Conservation (phyloP, 2,329 filamentous ascomycete genomes). For the Trichoderma atroviride region DNA sequence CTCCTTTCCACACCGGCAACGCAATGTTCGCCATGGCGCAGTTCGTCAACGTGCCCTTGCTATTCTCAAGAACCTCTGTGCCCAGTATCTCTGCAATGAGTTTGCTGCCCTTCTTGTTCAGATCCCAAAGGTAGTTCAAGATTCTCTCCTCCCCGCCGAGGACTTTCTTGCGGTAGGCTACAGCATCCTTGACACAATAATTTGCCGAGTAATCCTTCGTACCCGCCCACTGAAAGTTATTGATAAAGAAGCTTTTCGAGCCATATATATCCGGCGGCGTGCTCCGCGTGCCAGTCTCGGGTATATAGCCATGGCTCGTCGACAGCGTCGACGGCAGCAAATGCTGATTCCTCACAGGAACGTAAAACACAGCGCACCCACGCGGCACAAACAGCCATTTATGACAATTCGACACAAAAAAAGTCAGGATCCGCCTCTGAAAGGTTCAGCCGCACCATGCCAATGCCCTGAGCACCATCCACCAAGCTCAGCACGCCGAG, state of each 20-base stretch:
- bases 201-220: constrained; percentile 75
- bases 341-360: constrained; percentile 73
- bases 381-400: constrained; percentile 88
- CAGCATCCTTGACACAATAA: constrained; percentile 69
- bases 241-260: constrained; percentile 63
- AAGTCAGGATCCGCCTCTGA: constrained; percentile 74
- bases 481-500: constrained; percentile 72
- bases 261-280: constrained; percentile 46
- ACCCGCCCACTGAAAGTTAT: constrained; percentile 75
- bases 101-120: constrained; percentile 67
- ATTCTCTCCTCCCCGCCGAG: constrained; percentile 77
- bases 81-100: constrained; percentile 64
- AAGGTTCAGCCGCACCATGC: constrained; percentile 75
- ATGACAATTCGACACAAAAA: constrained; percentile 83
- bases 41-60: constrained; percentile 59
- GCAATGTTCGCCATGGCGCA: constrained; percentile 75
- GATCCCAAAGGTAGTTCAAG: constrained; percentile 59
- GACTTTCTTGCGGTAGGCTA: constrained; percentile 68
- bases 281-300: constrained; percentile 39
- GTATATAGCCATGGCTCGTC: constrained; percentile 76
- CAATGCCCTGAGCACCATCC: constrained; percentile 84
- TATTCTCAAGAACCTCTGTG: constrained; percentile 73
- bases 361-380: constrained; percentile 79
- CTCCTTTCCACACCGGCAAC: constrained; percentile 61
- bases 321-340: constrained; percentile 75